These are phyloP conservation scores for Scalesia atractyloides DNA, from an alignment of 129 eudicot species.

Conservation along the genomic window DNA sequence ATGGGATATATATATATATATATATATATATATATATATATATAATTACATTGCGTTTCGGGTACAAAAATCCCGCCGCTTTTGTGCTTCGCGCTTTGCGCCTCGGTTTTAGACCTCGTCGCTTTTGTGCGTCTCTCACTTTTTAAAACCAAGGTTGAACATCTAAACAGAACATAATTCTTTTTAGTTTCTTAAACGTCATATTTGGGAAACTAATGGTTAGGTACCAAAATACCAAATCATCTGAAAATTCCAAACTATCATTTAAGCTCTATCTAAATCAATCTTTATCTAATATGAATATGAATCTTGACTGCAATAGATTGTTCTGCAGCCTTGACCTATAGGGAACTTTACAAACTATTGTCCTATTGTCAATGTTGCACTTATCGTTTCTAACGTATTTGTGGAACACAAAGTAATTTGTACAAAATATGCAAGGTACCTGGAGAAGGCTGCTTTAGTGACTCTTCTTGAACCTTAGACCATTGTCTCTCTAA, in stretches of 20 bases:
- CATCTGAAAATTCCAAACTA: background rate
- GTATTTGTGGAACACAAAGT: conserved; percentile 1
- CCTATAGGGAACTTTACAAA: conserved; percentile 10
- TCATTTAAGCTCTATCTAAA: background rate
- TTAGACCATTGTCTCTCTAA: conserved; percentile 77
- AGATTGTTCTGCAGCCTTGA: conserved; percentile 2
- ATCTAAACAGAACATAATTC: background rate
- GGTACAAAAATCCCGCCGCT: no score
- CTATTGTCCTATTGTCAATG: background rate
- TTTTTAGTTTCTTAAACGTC: background rate
- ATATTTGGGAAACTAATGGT: conserved; percentile 3
- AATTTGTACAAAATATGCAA: background rate
- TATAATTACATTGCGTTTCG: no score
- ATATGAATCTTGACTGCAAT: background rate
- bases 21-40: no score
- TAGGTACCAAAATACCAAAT: background rate
- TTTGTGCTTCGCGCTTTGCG: no score
- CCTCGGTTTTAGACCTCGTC: no score
- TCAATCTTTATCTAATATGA: conserved; percentile 13
- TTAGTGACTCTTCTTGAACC: conserved; percentile 68
- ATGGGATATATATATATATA: no score
- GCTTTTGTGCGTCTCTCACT: no score
- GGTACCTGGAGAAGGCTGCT: conserved; percentile 86
- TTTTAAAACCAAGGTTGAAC: no score
- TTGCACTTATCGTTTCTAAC: conserved; percentile 2